phyloP scores from a whole-genome alignment of 2,329 filamentous ascomycete genomes.

The Paradendryphiella salina region DNA sequence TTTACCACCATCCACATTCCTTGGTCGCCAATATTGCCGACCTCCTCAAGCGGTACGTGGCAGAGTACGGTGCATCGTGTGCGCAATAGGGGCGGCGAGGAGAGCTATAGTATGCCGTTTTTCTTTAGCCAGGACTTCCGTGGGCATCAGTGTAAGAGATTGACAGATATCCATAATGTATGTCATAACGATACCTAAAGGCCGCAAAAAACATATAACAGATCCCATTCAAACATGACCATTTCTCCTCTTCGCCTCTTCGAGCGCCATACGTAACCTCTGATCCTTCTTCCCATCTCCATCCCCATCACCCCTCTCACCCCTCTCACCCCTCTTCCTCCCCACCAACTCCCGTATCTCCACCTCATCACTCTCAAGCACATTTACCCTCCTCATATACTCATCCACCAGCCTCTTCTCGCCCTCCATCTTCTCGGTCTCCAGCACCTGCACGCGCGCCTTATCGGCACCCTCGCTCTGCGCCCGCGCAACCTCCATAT shows the following conservation, averaged over 20 bases:
- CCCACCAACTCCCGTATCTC: conserved; percentile 35
- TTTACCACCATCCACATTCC: conserved; percentile 40
- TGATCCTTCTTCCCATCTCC: conserved; percentile 51
- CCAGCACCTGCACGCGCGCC: conserved; percentile 47
- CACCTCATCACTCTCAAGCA: conserved; percentile 41
- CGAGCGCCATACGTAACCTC: conserved; percentile 55
- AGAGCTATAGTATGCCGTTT: conserved; percentile 49
- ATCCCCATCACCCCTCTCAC: conserved; percentile 18
- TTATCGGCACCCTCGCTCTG: conserved; percentile 50
- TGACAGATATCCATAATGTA: too few species aligned
- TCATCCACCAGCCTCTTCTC: conserved; percentile 42
- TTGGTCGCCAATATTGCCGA: conserved; percentile 51
- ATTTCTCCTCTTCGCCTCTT: conserved; percentile 60
- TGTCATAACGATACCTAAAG: neutral
- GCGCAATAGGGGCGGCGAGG: conserved; percentile 45
- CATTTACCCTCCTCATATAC: conserved; percentile 47
- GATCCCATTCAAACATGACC: conserved; percentile 30
- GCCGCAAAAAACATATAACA: neutral
- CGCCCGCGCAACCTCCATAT: conserved; percentile 59
- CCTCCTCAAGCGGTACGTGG: conserved; percentile 48
- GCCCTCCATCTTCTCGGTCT: conserved; percentile 37
- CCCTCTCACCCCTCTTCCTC: conserved; percentile 28
- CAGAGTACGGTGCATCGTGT: conserved; percentile 49
- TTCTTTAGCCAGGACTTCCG: conserved; percentile 49
- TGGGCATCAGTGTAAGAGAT: too few species aligned